Evolutionary conservation across 176 grass and related monocot species (phyloP).

Genomic region (Phyllostachys edulis): DNA sequence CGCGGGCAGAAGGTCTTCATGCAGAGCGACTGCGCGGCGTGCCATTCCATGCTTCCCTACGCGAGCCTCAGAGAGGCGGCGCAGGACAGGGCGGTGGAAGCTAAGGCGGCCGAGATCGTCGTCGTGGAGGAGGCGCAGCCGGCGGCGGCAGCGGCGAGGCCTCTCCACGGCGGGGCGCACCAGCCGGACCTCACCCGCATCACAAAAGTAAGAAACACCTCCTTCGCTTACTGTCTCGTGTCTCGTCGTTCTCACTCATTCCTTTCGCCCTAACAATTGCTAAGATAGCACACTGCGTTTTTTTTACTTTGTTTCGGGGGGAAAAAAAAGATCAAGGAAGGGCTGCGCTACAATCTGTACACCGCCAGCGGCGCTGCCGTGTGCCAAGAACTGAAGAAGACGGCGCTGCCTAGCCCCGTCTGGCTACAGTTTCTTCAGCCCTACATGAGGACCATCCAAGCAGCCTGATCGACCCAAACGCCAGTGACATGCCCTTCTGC

Average conservation of each 20-base stretch:
- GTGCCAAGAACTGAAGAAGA: slow-evolving; percentile 4
- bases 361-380: background rate
- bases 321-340: slow-evolving; percentile 19
- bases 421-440: slow-evolving; percentile 31
- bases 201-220: slow-evolving; percentile 24
- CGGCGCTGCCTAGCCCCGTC: slow-evolving; percentile 3
- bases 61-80: background rate
- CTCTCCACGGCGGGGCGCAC: background rate
- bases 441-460: slow-evolving; percentile 3
- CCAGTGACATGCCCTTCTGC: background rate
- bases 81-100: background rate
- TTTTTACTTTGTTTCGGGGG: background rate
- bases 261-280: background rate
- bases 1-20: slow-evolving; percentile 56
- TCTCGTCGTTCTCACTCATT: background rate
- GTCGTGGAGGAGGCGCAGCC: slow-evolving; percentile 13
- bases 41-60: slow-evolving; percentile 63
- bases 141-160: background rate
- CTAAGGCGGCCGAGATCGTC: slow-evolving; percentile 42
- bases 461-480: background rate
- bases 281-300: background rate
- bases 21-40: slow-evolving; percentile 60
- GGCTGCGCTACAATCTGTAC: slow-evolving; percentile 26
- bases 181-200: slow-evolving; percentile 28
- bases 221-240: background rate